Conservation (phyloP, 306 rosid species). For the Glycine tomentella region DNA sequence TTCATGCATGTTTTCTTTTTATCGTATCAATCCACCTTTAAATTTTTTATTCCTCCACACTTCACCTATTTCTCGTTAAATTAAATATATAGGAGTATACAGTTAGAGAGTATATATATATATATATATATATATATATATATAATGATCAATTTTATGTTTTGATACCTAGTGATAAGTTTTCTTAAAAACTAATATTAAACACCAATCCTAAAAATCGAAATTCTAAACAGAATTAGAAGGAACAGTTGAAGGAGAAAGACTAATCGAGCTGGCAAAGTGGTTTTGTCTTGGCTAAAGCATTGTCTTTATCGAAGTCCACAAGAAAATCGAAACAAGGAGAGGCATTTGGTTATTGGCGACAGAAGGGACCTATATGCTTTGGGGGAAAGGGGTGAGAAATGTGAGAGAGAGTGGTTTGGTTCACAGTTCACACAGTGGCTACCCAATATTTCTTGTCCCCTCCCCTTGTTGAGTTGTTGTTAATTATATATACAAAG, state of each 20-base stretch:
- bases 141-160: too few relatives aligned
- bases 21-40: too few relatives aligned
- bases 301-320: slow-evolving; percentile 52
- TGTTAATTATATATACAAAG: background rate
- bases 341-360: slow-evolving; percentile 27
- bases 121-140: too few relatives aligned
- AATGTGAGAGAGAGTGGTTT: background rate
- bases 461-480: background rate
- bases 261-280: slow-evolving; percentile 40
- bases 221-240: background rate
- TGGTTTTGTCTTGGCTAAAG: slow-evolving; percentile 40
- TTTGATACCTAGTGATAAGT: too few relatives aligned
- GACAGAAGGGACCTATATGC: slow-evolving; percentile 21
- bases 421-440: slow-evolving; percentile 24
- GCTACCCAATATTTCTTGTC: slow-evolving; percentile 9
- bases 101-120: too few relatives aligned
- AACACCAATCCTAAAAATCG: too few relatives aligned
- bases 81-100: too few relatives aligned
- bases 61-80: too few relatives aligned
- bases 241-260: background rate
- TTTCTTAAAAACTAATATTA: background rate
- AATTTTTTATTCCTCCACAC: too few relatives aligned
- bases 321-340: background rate
- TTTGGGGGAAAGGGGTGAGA: too few relatives aligned
- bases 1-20: too few relatives aligned